Evolutionary conservation across 2,329 filamentous ascomycete genomes (phyloP), one percentile per base, ranked within the genome.

Genomic region (Calonectria pseudoturangicola): DNA sequence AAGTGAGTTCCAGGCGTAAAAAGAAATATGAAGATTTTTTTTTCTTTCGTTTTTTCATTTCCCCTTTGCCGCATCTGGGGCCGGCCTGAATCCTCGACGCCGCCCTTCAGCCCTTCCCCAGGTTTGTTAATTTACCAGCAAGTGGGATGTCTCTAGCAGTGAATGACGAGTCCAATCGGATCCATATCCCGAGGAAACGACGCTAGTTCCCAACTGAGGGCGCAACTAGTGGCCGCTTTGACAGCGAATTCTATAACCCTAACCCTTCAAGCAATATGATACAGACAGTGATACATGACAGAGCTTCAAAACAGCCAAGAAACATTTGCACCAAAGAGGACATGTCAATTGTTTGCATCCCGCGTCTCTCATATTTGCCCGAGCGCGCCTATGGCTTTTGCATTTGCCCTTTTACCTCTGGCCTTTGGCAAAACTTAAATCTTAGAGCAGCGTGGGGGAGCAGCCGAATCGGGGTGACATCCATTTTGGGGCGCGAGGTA

Each of bases 21-120:
- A 58, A 47, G 41, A 13, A 58, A 58, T 60, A 30, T 33, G 28
- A 60, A 13, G 28, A 48, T 18, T 60, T 45, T 60, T 62, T 48
- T 28, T 54, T 33, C 48, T 47, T 12, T 18, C 21, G 21, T 21
- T 16, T 58, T n/a, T 43, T 51, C 54, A 30, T 9, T 45, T 4
- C 43, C 43, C 43, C 43, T 45, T 45, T 45, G 43, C 43, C 43
- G 43, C 21, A 12, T 45, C 43, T 45, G 15, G 33, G 47, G 36
- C 43, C 33, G 43, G 45, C 66, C 56, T 62, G 56, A 68, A 68
- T 68, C 66, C 66, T 68, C 56, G 66, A 54, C 66, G 45, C 45
- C 58, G 45, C 45, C 58, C 56, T 56, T 62, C 54, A 28, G 25
- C 58, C 58, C 58, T 62, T 58, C 21, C 45, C 54, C 56, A 60